Evolutionary conservation across 805 yeast species (phyloP).

Genomic region (Kazachstania bromeliacearum): DNA sequence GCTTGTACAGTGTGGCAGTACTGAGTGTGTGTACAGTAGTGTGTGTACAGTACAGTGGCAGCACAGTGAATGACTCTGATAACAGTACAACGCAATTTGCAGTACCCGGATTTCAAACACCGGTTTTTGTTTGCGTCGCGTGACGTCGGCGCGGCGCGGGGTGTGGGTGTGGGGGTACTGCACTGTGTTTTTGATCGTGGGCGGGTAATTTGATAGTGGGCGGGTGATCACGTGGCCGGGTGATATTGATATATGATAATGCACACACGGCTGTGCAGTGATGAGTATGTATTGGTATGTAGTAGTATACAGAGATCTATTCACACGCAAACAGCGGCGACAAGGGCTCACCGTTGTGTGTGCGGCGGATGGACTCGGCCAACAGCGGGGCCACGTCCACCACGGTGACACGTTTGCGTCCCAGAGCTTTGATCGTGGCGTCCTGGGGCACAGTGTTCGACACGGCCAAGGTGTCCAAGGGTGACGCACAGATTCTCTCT

Average conservation of each 20-base stretch:
- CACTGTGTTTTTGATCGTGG: background rate
- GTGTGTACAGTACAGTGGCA: too few species aligned
- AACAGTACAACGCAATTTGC: background rate
- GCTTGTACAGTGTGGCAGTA: too few species aligned
- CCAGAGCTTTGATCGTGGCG: constrained; percentile 42
- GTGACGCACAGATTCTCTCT: constrained; percentile 52
- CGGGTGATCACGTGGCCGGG: background rate
- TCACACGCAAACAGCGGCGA: constrained; percentile 87
- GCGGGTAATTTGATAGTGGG: background rate
- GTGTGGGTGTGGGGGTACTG: background rate
- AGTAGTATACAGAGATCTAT: constrained; percentile 4
- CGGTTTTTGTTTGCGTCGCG: background rate
- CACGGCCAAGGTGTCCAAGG: constrained; percentile 75
- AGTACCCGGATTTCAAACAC: background rate
- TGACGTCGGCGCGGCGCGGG: background rate
- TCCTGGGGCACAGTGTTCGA: constrained; percentile 89
- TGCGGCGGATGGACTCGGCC: constrained; percentile 92
- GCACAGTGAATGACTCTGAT: background rate
- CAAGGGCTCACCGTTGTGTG: constrained; percentile 94
- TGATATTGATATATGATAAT: background rate
- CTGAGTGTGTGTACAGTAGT: too few species aligned
- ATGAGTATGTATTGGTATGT: background rate
- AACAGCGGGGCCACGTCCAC: constrained; percentile 81
- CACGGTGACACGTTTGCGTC: constrained; percentile 55
- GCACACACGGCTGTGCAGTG: background rate